Evolutionary conservation across 345 rosid genomes (phyloP).

Genomic region (Lenwebbia sp.): DNA sequence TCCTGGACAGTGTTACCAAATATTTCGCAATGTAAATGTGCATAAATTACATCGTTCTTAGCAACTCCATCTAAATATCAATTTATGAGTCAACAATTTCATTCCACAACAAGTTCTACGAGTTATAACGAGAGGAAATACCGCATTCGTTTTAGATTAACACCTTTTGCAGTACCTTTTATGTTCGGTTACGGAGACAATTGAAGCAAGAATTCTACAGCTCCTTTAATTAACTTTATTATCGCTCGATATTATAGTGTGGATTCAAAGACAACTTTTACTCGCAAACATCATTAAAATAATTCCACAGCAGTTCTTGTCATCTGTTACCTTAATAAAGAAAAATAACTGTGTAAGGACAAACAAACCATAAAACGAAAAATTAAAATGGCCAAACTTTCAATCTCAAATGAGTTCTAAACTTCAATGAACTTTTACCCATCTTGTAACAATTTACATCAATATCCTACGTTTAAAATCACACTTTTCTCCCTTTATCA

Average conservation of each 20-base stretch:
- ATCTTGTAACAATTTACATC: neutral
- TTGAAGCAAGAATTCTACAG: neutral
- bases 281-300: neutral
- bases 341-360: neutral
- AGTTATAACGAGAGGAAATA: too few species aligned
- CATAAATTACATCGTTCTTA: neutral
- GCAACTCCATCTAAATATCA: neutral
- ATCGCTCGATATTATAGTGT: too few species aligned
- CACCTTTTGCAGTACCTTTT: neutral
- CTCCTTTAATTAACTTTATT: neutral
- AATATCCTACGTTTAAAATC: too few species aligned
- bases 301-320: neutral
- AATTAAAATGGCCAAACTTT: neutral
- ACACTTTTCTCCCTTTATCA: too few species aligned
- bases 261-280: neutral
- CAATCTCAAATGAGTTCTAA: neutral
- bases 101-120: too few species aligned
- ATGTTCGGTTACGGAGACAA: neutral
- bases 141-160: too few species aligned
- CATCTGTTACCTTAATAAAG: fast-evolving
- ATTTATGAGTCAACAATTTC: neutral
- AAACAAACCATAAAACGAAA: neutral
- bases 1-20: neutral
- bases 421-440: neutral
- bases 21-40: neutral